Evolutionary conservation across 352 stramenopile species (phyloP).

Genomic region (Globisporangium middletonii): DNA sequence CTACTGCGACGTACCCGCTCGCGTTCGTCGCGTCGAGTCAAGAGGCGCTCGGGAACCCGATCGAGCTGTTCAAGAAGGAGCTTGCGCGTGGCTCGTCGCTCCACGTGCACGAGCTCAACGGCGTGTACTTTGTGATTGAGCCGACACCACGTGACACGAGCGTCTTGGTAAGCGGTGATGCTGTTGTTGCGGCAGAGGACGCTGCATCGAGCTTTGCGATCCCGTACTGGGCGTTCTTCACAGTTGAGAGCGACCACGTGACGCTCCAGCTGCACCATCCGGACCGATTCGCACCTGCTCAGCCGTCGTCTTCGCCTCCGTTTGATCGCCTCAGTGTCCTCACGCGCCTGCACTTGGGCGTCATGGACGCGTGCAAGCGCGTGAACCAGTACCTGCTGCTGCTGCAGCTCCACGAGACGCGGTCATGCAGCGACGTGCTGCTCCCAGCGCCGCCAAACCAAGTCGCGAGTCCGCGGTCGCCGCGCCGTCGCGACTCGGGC

Average conservation of each 20-base stretch:
- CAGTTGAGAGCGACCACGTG: constrained; percentile 42
- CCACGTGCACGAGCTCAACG: constrained; percentile 46
- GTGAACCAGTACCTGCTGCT: constrained; percentile 85
- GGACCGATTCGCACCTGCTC: constrained; percentile 14
- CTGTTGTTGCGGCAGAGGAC: neutral
- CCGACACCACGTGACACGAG: neutral
- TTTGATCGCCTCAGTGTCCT: constrained; percentile 61
- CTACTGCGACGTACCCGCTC: constrained; percentile 61
- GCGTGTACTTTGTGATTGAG: constrained; percentile 68
- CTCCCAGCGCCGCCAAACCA: constrained; percentile 37
- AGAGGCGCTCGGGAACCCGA: constrained; percentile 44
- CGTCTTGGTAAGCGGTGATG: neutral
- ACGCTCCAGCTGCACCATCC: constrained; percentile 61
- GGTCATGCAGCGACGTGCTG: constrained; percentile 66
- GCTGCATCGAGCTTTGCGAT: constrained; percentile 30
- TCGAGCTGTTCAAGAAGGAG: constrained; percentile 64
- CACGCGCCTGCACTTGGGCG: constrained; percentile 63
- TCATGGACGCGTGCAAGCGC: constrained; percentile 61
- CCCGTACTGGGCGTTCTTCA: constrained; percentile 79
- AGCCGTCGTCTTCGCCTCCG: constrained; percentile 4
- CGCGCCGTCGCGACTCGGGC: constrained; percentile 25
- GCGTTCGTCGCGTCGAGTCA: constrained; percentile 62
- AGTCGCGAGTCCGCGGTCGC: constrained; percentile 34
- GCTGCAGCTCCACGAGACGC: constrained; percentile 79
- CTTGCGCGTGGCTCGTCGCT: constrained; percentile 36